phyloP scores from a whole-genome alignment of 1,284 basidiomycete species.

The Apiotrichum gamsii region DNA sequence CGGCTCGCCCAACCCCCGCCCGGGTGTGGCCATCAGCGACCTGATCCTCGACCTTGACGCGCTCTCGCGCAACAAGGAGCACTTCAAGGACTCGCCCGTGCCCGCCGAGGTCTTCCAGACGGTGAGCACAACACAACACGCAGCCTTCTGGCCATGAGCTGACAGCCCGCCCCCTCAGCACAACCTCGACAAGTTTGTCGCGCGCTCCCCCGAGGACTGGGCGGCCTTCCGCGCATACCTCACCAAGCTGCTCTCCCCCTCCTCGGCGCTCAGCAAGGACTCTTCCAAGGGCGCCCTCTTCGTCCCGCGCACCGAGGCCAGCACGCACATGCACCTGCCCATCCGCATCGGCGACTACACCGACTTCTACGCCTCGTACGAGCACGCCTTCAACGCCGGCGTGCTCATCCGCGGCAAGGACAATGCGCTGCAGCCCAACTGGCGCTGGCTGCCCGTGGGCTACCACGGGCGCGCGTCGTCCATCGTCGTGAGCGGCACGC shows the following conservation, averaged over 20 bases:
- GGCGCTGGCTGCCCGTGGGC: slow-evolving; percentile 24
- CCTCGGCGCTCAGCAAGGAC: slow-evolving; percentile 10
- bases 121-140: slow-evolving; percentile 1
- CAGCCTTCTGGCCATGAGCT: too few relatives aligned
- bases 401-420: slow-evolving; percentile 19
- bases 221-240: slow-evolving; percentile 10
- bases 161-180: not conserved
- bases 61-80: slow-evolving; percentile 5
- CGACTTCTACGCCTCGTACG: slow-evolving; percentile 19
- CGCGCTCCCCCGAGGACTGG: slow-evolving; percentile 13
- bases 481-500: slow-evolving; percentile 19
- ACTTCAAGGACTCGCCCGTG: slow-evolving; percentile 4
- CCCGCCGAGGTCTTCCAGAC: slow-evolving; percentile 15
- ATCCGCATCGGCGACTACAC: slow-evolving; percentile 19
- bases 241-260: slow-evolving; percentile 4
- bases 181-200: slow-evolving; percentile 12
- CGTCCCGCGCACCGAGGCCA: slow-evolving; percentile 2
- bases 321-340: slow-evolving; percentile 13
- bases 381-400: slow-evolving; percentile 25
- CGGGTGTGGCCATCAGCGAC: slow-evolving; percentile 19
- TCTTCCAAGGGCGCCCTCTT: slow-evolving; percentile 5
- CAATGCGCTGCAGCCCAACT: slow-evolving; percentile 22
- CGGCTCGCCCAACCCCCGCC: not conserved
- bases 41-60: slow-evolving; percentile 16
- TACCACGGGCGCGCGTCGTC: slow-evolving; percentile 25